These are phyloP conservation scores for Trichoderma harzianum DNA, from an alignment of 2,329 filamentous ascomycete species.

Conservation along the genomic window DNA sequence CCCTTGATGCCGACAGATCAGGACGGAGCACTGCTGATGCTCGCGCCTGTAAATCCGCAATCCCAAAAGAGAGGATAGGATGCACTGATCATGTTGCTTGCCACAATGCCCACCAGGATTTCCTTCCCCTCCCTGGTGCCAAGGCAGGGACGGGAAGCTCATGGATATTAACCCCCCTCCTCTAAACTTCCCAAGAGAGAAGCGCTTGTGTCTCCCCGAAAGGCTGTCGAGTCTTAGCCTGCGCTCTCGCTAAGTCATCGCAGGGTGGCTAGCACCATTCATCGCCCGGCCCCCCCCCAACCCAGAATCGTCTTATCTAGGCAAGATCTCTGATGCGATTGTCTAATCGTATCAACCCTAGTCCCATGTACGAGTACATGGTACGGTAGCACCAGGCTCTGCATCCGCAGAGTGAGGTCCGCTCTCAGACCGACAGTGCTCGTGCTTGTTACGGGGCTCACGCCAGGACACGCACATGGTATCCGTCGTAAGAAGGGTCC, in stretches of 20 bases:
- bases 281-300: conserved; percentile 11
- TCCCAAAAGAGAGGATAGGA: background rate
- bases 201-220: conserved; percentile 1
- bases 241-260: conserved; percentile 14
- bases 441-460: background rate
- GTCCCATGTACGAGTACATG: conserved; percentile 5
- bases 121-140: background rate
- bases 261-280: conserved; percentile 12
- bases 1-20: background rate
- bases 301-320: conserved; percentile 16
- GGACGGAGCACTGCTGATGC: background rate
- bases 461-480: background rate
- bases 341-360: conserved; percentile 17
- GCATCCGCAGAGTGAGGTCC: conserved; percentile 5
- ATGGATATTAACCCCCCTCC: background rate
- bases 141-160: conserved; percentile 9
- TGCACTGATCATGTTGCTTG: background rate
- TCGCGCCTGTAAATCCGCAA: background rate
- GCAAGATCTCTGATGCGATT: conserved; percentile 18
- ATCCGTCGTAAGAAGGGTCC: background rate
- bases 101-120: background rate
- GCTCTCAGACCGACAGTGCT: conserved; percentile 1
- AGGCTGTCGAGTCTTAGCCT: background rate
- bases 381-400: background rate
- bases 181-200: background rate